Base-by-base conservation (phyloP, 495 filamentous ascomycete species). In the Trichocladium uniseriatum region DNA sequence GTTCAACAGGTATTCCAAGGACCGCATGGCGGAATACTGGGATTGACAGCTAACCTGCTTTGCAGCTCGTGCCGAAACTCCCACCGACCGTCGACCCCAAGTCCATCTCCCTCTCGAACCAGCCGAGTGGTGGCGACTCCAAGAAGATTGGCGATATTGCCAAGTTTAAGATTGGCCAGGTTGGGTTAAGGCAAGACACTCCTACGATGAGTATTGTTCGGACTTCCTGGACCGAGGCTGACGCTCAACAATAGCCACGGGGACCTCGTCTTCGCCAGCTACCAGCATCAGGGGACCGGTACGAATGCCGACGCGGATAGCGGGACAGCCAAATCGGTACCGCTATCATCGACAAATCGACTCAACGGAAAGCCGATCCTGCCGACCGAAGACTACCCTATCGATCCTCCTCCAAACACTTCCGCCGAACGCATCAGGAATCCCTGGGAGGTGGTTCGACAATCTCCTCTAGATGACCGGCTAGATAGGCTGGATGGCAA, bases 401-500 rank as follows among this genome's bases (percentile, higher is more conserved):
- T 84, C 55, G 75, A 80, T 37, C 72, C 77, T 15, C 65, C 73
- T 3, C 78, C 79, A 36, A 65, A 78, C 38, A 69, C 67, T 4
- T 80, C 81, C 3, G 70, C 78, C 14, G 68, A 78, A 32, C 72
- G 77, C 22, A 83, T 88, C 54, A 87, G 86, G 62, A 95, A 91
- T 54, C 90, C 92, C 2, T 96, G 92, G 94, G 91, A 97, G 53
- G 77, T 81, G 13, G 87, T 96, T 6, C 75, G 80, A 54, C 92
- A 98, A 66, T 92, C 88, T 2, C 70, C 82, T 0, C 71, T 97
- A 0, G 92, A 99, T 61, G 78, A 97, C 60, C 68, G 76, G 19
- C 68, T 99, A 53, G 92, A 99, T 59, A 87, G 79, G 69, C 75
- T 81, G 56, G 87, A 95, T 79, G 94, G 92, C 44, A 99, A 96